Base-by-base conservation (phyloP, 1,139 yeast species). In the Kluyveromyces sp. region DNA sequence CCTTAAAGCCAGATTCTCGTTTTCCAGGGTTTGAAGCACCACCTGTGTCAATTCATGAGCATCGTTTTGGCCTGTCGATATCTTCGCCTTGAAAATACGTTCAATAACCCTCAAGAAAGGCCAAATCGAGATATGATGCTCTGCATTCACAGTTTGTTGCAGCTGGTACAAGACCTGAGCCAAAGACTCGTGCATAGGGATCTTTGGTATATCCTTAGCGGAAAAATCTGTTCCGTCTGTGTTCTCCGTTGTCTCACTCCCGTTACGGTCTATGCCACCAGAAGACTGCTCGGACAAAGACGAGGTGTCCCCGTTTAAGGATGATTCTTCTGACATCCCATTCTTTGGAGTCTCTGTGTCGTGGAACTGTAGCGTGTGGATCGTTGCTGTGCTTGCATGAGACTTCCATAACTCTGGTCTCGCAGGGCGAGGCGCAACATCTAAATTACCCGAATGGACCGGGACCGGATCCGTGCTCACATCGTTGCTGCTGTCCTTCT, bases 1-100 rank as follows among this genome's bases (percentile, higher is more conserved):
- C 32, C 59, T 64, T 34, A 78, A 55, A 36, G 67, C 65, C 11
- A 68, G 59, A 52, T 77, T 73, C 58, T 89, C 96, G 47, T 72
- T 75, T 45, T 83, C 82, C 45, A 89, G 68, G 0, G 94, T 82
- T 56, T 89, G 95, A 37, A 88, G 68, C 31, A 89, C 72, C 44
- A 86, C 64, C 57, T 86, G 95, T 28, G 92, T 75, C 49, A 92
- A 71, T 57, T 92, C 98, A 54, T 92, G 97, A 0, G 97, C 96
- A 66, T 89, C 97, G 55, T 89, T 95, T 64, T 92, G 98, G 36
- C 78, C 77, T 29, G 88, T 68, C 2, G 95, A 81, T 28, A 92
- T 81, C 52, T 77, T 78, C 4, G 89, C 81, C 47, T 79, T 75
- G 65, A 82, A 84, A n/a, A 84, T 80, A n/a, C 64, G 64, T 58